Base-by-base conservation (phyloP, 2,329 filamentous ascomycete genomes). In the Neopestalotiopsis sp. region DNA sequence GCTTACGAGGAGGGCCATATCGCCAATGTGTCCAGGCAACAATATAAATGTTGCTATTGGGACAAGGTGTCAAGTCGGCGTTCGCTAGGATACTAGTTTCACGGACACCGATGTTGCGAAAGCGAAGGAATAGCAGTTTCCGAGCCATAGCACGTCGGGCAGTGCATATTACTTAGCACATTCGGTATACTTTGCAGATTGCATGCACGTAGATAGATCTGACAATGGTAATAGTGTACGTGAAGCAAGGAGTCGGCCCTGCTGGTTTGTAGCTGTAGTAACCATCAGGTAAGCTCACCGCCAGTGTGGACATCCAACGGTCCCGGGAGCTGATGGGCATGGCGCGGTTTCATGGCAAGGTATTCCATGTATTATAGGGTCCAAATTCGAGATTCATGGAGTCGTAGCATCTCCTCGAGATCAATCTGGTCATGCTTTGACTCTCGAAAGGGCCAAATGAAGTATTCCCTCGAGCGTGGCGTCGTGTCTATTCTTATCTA, bases 21-120 rank as follows among this genome's bases (percentile, higher is more conserved):
- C 64, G 64, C 64, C 64, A 57, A 66, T 58, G 64, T 49, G 10
- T 7, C 42, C 45, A 66, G 64, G 64, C 64, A 66, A 45, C 49
- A 24, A 58, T 57, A 66, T 28, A 28, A 28, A 56, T 38, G 64
- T 38, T 13, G 7, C 20, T 10, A 13, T 66, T 66, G 49, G 24
- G 62, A 49, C n/a, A 40, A 28, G 30, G 24, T 53, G 3, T 49
- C 13, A 49, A 49, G 13, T 49, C 4, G n/a, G 45, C 45, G 4
- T 49, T 49, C 4, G 14, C 45, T 49, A n/a, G n/a, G 14, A 20
- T 20, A n/a, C 5, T 49, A 4, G 17, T 5, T 17, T 49, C 5
- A 38, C n/a, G 17, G 6, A 53, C n/a, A n/a, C 17, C 17, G 20
- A 7, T 7, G 17, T 53, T 53, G 45, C 45, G n/a, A 9, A 53